Evolutionary conservation across 768 basidiomycete species (phyloP).

Genomic region (Amyloporia xantha): DNA sequence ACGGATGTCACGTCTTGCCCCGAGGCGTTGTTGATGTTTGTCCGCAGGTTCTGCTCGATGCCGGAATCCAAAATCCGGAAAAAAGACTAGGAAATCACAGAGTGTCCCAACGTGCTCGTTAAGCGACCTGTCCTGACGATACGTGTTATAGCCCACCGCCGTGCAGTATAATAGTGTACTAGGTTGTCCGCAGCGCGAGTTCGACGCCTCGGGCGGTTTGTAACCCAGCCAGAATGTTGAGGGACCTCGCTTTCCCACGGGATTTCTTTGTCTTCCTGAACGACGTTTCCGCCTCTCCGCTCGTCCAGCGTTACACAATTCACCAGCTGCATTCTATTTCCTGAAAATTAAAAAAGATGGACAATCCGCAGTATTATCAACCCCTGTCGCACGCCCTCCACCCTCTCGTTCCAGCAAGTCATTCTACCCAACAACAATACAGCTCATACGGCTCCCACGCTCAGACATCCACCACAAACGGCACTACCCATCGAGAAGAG

Average conservation of each 20-base stretch:
- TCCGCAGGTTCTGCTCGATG: background rate
- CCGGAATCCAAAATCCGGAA: background rate
- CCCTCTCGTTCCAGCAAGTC: conserved; percentile 30
- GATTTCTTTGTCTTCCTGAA: conserved; percentile 19
- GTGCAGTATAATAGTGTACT: background rate
- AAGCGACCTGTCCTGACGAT: background rate
- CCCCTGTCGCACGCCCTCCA: conserved; percentile 74
- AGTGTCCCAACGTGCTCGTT: background rate
- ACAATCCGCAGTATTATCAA: conserved; percentile 78
- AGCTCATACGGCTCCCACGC: conserved; percentile 26
- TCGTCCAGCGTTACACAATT: conserved; percentile 17
- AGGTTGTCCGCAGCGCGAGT: background rate
- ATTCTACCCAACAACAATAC: conserved; percentile 19
- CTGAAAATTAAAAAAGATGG: conserved; percentile 32
- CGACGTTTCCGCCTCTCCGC: conserved; percentile 19
- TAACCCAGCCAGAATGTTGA: background rate
- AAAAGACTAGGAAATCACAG: background rate
- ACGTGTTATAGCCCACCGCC: background rate
- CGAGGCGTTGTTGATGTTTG: background rate
- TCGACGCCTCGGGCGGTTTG: background rate
- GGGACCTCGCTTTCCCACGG: conserved; percentile 15
- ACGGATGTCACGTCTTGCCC: background rate
- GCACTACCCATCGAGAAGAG: conserved; percentile 32
- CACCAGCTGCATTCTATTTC: conserved; percentile 16
- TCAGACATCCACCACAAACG: conserved; percentile 22